These are phyloP conservation scores for Ogataea angusta DNA, from an alignment of 805 yeast genomes.

Conservation along the genomic window DNA sequence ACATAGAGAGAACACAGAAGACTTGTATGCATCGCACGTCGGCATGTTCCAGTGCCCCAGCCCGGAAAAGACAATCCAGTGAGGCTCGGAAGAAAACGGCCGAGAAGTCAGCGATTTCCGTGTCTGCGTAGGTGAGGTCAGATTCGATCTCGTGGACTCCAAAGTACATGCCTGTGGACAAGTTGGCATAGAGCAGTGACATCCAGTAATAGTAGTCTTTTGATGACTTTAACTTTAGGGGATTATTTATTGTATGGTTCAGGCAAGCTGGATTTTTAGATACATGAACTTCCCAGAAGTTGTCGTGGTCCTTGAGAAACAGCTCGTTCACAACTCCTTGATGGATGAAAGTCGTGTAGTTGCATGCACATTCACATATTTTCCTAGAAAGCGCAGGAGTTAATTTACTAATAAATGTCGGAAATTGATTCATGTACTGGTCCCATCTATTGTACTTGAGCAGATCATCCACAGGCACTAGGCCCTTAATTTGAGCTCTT, in stretches of 20 bases:
- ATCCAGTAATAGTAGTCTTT: constrained; percentile 27
- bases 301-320: constrained; percentile 24
- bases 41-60: constrained; percentile 23
- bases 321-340: constrained; percentile 22
- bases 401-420: constrained; percentile 10
- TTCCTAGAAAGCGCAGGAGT: constrained; percentile 12
- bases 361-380: constrained; percentile 24
- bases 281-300: constrained; percentile 19
- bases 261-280: constrained; percentile 10
- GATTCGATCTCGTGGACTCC: constrained; percentile 19
- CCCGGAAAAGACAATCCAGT: constrained; percentile 20
- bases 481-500: constrained; percentile 18
- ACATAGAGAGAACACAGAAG: constrained; percentile 24
- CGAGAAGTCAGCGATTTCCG: constrained; percentile 16
- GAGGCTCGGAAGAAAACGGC: constrained; percentile 23
- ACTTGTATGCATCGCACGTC: constrained; percentile 26
- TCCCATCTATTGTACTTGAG: constrained; percentile 11
- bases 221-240: constrained; percentile 11
- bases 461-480: constrained; percentile 18
- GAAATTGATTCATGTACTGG: constrained; percentile 7
- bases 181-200: constrained; percentile 22
- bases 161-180: constrained; percentile 24
- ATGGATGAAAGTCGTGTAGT: constrained; percentile 24
- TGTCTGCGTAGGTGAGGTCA: constrained; percentile 9
- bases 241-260: constrained; percentile 9